phyloP scores from a whole-genome alignment of 768 basidiomycete genomes.

The Mycena belliarum region DNA sequence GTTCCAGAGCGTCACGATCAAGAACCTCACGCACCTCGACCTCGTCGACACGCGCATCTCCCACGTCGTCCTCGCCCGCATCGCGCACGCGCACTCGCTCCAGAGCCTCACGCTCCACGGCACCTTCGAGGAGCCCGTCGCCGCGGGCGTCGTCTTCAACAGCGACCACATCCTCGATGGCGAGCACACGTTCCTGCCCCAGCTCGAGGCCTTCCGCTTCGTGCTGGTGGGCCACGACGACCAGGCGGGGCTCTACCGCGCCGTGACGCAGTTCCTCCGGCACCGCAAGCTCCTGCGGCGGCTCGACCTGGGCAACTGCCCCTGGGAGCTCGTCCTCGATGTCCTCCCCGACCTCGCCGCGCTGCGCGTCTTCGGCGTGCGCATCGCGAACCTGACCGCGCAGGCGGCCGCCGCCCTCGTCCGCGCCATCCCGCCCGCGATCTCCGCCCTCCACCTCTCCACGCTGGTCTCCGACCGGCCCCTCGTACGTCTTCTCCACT shows the following conservation, averaged over 20 bases:
- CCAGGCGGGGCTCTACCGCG: slow-evolving; percentile 50
- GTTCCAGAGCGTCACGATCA: slow-evolving; percentile 63
- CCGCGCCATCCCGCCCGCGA: slow-evolving; percentile 41
- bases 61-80: slow-evolving; percentile 60
- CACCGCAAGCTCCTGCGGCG: slow-evolving; percentile 49
- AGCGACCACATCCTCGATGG: slow-evolving; percentile 61
- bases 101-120: slow-evolving; percentile 67
- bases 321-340: slow-evolving; percentile 58
- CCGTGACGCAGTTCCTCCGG: slow-evolving; percentile 56
- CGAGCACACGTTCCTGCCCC: slow-evolving; percentile 60
- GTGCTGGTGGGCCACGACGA: slow-evolving; percentile 65
- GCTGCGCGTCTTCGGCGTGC: slow-evolving; percentile 58
- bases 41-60: slow-evolving; percentile 72
- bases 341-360: slow-evolving; percentile 53
- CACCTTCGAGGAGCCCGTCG: slow-evolving; percentile 58
- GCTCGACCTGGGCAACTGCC: slow-evolving; percentile 65
- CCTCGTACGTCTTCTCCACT: slow-evolving; percentile 39
- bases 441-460: slow-evolving; percentile 56
- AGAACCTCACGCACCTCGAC: slow-evolving; percentile 68
- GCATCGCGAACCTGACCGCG: slow-evolving; percentile 51
- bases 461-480: slow-evolving; percentile 51
- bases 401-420: slow-evolving; percentile 40
- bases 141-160: slow-evolving; percentile 60
- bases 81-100: slow-evolving; percentile 61
- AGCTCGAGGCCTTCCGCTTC: slow-evolving; percentile 64